Evolutionary conservation across 305 asterid genomes (phyloP).

Genomic region (Withania somnifera): DNA sequence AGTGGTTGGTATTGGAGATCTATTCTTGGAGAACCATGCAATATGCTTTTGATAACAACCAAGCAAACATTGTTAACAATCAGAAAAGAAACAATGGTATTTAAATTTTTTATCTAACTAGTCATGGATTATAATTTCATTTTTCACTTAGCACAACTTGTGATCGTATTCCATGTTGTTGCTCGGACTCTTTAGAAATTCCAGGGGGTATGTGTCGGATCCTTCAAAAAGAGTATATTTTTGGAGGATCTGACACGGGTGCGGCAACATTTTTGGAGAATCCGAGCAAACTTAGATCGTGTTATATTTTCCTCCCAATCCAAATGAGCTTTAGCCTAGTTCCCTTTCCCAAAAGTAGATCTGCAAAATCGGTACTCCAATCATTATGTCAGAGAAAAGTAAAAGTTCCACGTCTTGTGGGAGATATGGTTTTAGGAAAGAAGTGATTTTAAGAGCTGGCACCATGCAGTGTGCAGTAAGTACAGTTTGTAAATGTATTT

Average conservation of each 20-base stretch:
- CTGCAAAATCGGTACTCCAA: background rate
- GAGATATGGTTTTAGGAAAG: background rate
- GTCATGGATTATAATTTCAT: too few species aligned
- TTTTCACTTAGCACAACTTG: background rate
- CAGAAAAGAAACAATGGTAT: background rate
- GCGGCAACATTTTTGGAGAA: too few species aligned
- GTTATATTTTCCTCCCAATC: background rate
- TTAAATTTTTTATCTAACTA: too few species aligned
- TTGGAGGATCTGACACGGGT: too few species aligned
- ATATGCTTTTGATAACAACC: background rate
- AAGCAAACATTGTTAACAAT: background rate
- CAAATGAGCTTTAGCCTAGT: too few species aligned
- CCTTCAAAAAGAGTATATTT: too few species aligned
- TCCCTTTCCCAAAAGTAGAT: background rate
- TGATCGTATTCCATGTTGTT: too few species aligned
- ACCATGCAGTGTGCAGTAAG: background rate
- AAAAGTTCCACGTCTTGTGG: background rate
- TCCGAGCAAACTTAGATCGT: background rate
- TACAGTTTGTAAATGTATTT: background rate
- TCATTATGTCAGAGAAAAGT: background rate
- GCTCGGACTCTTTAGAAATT: too few species aligned
- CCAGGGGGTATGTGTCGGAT: too few species aligned
- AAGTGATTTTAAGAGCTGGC: background rate
- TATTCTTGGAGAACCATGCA: background rate
- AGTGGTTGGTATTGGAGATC: background rate